Base-by-base conservation (phyloP, 2,329 filamentous ascomycete genomes). In the Pezicula rhizophila region DNA sequence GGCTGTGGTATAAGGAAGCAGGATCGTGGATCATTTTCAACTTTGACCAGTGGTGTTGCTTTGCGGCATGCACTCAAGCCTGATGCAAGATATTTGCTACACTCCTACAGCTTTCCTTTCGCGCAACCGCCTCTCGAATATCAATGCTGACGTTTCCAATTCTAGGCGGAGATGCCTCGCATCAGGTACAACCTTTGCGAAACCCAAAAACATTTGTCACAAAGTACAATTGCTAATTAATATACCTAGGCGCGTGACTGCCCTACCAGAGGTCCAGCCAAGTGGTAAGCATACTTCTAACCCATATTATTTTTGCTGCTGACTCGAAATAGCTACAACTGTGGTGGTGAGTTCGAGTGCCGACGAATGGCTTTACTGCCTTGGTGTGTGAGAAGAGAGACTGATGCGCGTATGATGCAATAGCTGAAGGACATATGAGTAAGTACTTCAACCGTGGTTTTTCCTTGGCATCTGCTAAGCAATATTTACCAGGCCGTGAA, bases 191-290 rank as follows among this genome's bases (percentile, higher is more conserved):
- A 39, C 40, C 40, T 41, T 58, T 45, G 28, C 37, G 58, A 48
- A 49, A 47, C 55, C 66, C 64, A 60, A 48, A 66, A 56, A 51
- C 52, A 12, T 8, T 49, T 28, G 31, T 59, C 54, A 46, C 50
- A 59, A 48, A 58, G 39, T 46, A 40, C 14, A 41, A 38, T n/a
- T 38, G 33, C 28, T 31, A 31, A 46, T 18, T 31, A 31, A 46
- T 18, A 8, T 40, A 40, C 48, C 5, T 52, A 89, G 87, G 87
- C 87, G 64, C 86, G 87, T 64, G 87, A 92, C 65, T 93, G 88
- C 79, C 88, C 88, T 64, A 89, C 83, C 77, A 86, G 87, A 73
- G 86, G 86, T 62, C 83, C 84, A 61, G 82, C 87, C 62, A 90
- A 89, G 71, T 91, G 87, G 86, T 90, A 74, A 69, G 82, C 70